Evolutionary conservation across 805 yeast genomes (phyloP), one percentile per base, ranked within the genome.

Genomic region (Saccharomycopsis olivae): DNA sequence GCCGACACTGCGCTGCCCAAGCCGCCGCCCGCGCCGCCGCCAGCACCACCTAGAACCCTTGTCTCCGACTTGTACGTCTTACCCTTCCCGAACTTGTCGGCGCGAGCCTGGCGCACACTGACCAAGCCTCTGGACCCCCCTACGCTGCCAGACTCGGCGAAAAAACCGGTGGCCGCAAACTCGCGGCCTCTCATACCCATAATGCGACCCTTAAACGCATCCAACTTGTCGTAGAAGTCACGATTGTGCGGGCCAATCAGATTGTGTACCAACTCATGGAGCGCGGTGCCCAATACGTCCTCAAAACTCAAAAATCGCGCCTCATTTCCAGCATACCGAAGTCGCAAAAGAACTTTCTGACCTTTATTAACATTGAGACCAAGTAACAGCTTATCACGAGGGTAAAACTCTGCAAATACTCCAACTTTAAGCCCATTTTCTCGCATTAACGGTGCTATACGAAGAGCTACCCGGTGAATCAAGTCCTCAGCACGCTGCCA

Each of bases 201-300:
- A 11, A 8, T 23, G 51, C 80, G 60, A 4, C 61, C 62, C 41
- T 69, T 71, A 30, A 82, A 62, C 44, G 71, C 74, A 40, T 82
- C 89, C 47, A 86, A 56, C 37, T 68, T 67, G 37, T 61, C 61
- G 54, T 84, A 84, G 53, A 89, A 89, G 43, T 59, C 60, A 2
- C 61, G 69, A 60, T 89, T 80, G 54, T 89, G 97, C 0, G 94
- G 82, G 0, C 96, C 95, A 51, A 63, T 62, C 16, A 66, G 54
- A 55, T 86, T 88, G 55, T 89, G 97, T 2, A 85, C 72, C 31
- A 89, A 64, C 55, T 89, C 97, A 57, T 89, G 97, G 4, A 89
- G 62, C 75, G 87, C 71, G 0, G 95, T 86, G 1, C 87, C 95
- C 19, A 88, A 53, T 2, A 88, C 59, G 37, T 75, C 76, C 3